Conservation (phyloP, 2,329 filamentous ascomycete species). For the Hymenoscyphus linearis region DNA sequence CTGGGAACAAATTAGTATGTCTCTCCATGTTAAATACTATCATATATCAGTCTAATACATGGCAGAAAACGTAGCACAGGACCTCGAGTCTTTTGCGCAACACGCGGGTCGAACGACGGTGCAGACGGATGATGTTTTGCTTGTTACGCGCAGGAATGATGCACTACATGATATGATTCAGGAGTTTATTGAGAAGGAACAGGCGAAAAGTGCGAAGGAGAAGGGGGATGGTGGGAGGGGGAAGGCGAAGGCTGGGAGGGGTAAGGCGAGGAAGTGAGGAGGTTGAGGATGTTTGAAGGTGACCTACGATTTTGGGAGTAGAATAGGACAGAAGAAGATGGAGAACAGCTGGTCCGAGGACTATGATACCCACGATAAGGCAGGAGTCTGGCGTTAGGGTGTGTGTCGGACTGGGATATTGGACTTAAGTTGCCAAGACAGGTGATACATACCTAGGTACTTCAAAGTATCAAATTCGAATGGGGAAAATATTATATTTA, state of each 20-base stretch:
- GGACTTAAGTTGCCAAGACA: too few relatives aligned
- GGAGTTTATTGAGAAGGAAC: slow-evolving; percentile 58
- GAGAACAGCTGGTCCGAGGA: too few relatives aligned
- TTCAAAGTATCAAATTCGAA: too few relatives aligned
- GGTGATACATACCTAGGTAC: too few relatives aligned
- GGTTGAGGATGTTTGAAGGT: background rate
- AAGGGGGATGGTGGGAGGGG: background rate
- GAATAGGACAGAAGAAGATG: too few relatives aligned
- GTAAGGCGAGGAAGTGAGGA: background rate
- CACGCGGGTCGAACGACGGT: slow-evolving; percentile 80
- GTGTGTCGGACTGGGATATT: too few relatives aligned
- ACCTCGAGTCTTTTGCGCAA: slow-evolving; percentile 61
- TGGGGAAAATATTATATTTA: too few relatives aligned
- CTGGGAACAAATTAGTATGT: slow-evolving; percentile 76
- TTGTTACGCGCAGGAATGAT: slow-evolving; percentile 82
- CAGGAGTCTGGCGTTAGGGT: too few relatives aligned
- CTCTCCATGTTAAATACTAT: background rate
- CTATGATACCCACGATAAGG: too few relatives aligned
- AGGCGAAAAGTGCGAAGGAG: slow-evolving; percentile 34
- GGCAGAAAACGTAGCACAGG: slow-evolving; percentile 48
- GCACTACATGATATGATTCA: slow-evolving; percentile 73
- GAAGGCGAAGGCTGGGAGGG: background rate
- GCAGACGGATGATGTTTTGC: slow-evolving; percentile 78
- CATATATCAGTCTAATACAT: background rate
- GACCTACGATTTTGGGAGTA: background rate